Percentiles rank a stretch among this genome's conserved stretches.
Conservation (phyloP, 495 filamentous ascomycete genomes). For the Lasiosphaeria ovina region DNA sequence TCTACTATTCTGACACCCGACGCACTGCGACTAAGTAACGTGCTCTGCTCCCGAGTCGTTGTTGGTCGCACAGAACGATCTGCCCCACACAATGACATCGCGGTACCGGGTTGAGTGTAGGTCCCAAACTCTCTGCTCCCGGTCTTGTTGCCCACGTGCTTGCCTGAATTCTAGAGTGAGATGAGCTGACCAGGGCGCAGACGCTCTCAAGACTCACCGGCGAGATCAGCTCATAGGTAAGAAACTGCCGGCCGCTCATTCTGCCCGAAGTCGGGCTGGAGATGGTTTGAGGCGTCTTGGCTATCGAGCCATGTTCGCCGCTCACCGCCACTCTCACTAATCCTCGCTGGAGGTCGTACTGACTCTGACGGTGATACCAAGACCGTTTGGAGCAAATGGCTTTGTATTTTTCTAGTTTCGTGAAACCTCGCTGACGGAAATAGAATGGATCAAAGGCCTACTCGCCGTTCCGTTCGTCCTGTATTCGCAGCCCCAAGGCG, state of each 20-base stretch:
- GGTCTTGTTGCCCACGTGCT: background rate
- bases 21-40: too few species aligned
- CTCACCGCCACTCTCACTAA: constrained; percentile 15
- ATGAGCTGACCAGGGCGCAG: constrained; percentile 40
- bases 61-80: background rate
- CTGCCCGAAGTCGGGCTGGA: background rate
- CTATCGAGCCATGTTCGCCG: background rate
- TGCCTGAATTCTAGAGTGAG: background rate
- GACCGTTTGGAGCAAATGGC: background rate
- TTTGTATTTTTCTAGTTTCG: background rate
- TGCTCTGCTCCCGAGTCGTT: too few species aligned
- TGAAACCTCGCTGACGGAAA: background rate
- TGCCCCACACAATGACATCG: constrained; percentile 67
- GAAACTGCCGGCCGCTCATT: background rate
- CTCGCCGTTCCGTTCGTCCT: constrained; percentile 96
- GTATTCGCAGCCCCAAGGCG: constrained; percentile 87
- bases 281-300: background rate
- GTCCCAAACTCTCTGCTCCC: constrained; percentile 9
- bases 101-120: constrained; percentile 89
- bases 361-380: background rate
- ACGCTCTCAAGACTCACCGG: constrained; percentile 86
- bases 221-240: constrained; percentile 79
- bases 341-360: background rate
- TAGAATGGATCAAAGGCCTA: constrained; percentile 74
- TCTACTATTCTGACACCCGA: too few species aligned